Conservation (phyloP, 2,329 filamentous ascomycete species). For the Aspergillus terreus region DNA sequence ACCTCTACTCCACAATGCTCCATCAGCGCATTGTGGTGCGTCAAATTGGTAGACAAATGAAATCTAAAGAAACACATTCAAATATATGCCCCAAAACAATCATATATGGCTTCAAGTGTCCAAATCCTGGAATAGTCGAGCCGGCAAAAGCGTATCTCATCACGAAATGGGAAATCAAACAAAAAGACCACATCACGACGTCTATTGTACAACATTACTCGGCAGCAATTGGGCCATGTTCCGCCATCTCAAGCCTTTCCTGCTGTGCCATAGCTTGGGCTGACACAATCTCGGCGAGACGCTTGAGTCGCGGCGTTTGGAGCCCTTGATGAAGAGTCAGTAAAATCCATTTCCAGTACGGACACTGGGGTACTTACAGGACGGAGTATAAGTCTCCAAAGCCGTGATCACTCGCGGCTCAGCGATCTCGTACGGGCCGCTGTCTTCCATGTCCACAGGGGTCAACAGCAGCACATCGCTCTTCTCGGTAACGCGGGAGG, state of each 20-base stretch:
- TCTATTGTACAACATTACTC: slow-evolving; percentile 28
- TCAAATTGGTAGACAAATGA: not conserved
- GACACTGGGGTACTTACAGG: slow-evolving; percentile 63
- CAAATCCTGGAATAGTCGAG: not conserved
- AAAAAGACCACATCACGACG: slow-evolving; percentile 2
- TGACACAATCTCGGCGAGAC: slow-evolving; percentile 95
- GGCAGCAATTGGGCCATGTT: slow-evolving; percentile 23
- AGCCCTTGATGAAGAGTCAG: slow-evolving; percentile 62
- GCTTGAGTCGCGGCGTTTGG: slow-evolving; percentile 91
- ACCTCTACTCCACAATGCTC: too few relatives aligned
- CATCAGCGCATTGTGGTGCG: not conserved
- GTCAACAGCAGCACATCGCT: slow-evolving; percentile 90
- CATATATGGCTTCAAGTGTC: not conserved
- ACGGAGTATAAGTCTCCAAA: slow-evolving; percentile 95
- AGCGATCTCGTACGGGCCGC: slow-evolving; percentile 95
- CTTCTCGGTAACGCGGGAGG: slow-evolving; percentile 95
- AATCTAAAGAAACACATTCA: not conserved
- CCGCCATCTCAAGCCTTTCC: slow-evolving; percentile 65
- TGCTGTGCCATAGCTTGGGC: slow-evolving; percentile 95
- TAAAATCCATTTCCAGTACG: slow-evolving; percentile 2
- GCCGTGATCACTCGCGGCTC: slow-evolving; percentile 95
- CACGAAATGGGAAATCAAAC: slow-evolving; percentile 14
- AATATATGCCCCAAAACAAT: not conserved
- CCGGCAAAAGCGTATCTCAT: slow-evolving; percentile 9
- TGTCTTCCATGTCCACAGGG: slow-evolving; percentile 98